Evolutionary conservation across 1,139 yeast species (phyloP).

Genomic region (Chernovozyma sophiae-reginae): DNA sequence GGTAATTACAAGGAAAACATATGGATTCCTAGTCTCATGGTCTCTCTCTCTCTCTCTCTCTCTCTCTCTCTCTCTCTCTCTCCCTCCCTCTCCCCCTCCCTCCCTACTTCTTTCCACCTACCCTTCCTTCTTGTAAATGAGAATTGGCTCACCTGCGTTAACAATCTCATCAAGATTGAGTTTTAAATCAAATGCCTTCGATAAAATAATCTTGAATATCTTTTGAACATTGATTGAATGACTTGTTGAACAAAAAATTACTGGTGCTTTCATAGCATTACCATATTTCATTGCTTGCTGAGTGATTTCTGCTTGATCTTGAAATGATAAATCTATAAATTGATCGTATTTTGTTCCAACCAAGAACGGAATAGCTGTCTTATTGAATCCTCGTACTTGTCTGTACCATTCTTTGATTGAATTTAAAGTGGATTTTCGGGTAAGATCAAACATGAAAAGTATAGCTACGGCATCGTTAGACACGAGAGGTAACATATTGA

Average conservation of each 20-base stretch:
- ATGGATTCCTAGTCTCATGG: too few relatives aligned
- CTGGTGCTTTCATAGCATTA: constrained; percentile 84
- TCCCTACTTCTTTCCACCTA: too few relatives aligned
- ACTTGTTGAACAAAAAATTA: constrained; percentile 88
- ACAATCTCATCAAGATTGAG: constrained; percentile 80
- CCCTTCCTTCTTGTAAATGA: constrained; percentile 54
- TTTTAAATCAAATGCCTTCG: constrained; percentile 87
- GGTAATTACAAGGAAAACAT: too few relatives aligned
- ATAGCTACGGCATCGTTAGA: constrained; percentile 93
- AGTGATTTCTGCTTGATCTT: constrained; percentile 83
- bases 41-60: too few relatives aligned
- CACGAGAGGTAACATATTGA: constrained; percentile 92
- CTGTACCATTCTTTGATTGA: constrained; percentile 94
- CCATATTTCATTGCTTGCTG: constrained; percentile 86
- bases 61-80: too few relatives aligned
- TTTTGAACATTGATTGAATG: constrained; percentile 93
- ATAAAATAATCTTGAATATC: constrained; percentile 84
- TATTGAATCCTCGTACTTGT: constrained; percentile 87
- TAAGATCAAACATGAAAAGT: constrained; percentile 86
- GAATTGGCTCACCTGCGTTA: constrained; percentile 83
- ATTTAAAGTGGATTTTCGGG: constrained; percentile 80
- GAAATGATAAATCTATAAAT: constrained; percentile 73
- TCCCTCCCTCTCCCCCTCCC: too few relatives aligned
- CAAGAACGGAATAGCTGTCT: constrained; percentile 86
- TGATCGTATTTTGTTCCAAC: constrained; percentile 94